Evolutionary conservation across 2,329 filamentous ascomycete species (phyloP).

Genomic region (Aureobasidium namibiae): DNA sequence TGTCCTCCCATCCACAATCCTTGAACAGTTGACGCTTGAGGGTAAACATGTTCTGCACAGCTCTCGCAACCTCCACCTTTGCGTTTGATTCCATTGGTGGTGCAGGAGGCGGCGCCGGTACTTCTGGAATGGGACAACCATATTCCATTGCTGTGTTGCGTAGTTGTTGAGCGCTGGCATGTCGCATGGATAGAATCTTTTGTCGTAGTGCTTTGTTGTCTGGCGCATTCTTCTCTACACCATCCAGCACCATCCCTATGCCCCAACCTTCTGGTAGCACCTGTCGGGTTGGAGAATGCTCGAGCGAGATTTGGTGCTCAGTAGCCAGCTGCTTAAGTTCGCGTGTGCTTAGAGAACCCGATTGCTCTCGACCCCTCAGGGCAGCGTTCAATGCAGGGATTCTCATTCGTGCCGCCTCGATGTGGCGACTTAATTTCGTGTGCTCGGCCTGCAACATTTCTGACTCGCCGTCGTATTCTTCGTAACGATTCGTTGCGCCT

Average conservation of each 20-base stretch:
- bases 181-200: conserved; percentile 7
- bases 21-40: conserved; percentile 7
- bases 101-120: neutral
- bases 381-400: neutral
- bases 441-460: neutral
- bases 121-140: neutral
- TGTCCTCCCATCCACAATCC: conserved; percentile 4
- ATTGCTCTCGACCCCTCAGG: neutral
- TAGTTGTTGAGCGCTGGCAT: conserved; percentile 1
- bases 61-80: conserved; percentile 7
- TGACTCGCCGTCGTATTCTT: neutral
- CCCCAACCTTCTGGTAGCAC: conserved; percentile 4
- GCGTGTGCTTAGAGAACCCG: neutral
- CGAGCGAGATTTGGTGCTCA: neutral
- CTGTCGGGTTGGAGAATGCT: neutral
- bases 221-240: neutral
- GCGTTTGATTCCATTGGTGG: neutral
- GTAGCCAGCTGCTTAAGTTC: conserved; percentile 1
- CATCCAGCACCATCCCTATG: conserved; percentile 2
- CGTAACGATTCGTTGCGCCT: neutral
- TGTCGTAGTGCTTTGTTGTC: neutral
- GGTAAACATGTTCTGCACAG: conserved; percentile 7
- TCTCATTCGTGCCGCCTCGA: neutral
- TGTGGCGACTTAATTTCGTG: neutral
- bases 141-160: conserved; percentile 2